Conservation (phyloP, 2,329 filamentous ascomycete genomes). For the Nectriaceae sp. region DNA sequence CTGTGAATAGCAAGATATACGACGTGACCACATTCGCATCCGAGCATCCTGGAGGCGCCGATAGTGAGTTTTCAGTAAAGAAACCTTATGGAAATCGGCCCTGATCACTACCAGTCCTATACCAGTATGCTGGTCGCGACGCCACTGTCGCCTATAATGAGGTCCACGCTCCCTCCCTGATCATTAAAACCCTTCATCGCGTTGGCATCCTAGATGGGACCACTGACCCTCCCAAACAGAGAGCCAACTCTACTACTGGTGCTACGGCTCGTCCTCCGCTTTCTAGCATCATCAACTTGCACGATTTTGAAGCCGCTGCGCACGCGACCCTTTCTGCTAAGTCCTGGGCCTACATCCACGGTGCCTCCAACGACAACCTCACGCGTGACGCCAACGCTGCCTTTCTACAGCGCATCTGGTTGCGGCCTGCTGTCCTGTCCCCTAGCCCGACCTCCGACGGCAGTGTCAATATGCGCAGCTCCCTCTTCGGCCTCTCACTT, state of each 20-base stretch:
- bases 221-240: conserved; percentile 6
- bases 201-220: conserved; percentile 18
- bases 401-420: conserved; percentile 21
- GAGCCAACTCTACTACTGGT: background rate
- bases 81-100: too few relatives aligned
- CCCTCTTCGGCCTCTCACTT: conserved; percentile 21
- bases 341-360: conserved; percentile 25
- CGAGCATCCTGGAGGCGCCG: too few relatives aligned
- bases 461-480: conserved; percentile 14
- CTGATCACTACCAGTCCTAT: too few relatives aligned
- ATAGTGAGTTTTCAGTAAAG: too few relatives aligned
- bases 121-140: too few relatives aligned
- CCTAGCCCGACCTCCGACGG: too few relatives aligned
- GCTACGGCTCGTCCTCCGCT: conserved; percentile 10
- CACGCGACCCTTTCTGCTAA: conserved; percentile 13
- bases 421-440: conserved; percentile 26
- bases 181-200: too few relatives aligned
- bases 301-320: conserved; percentile 28
- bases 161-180: too few relatives aligned
- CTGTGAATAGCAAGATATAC: too few relatives aligned
- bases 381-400: conserved; percentile 23
- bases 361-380: conserved; percentile 27
- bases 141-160: too few relatives aligned
- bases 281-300: conserved; percentile 23
- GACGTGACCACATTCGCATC: too few relatives aligned